These are phyloP conservation scores for Ailanthus altissimus DNA, from an alignment of 345 rosid species.

Conservation along the genomic window DNA sequence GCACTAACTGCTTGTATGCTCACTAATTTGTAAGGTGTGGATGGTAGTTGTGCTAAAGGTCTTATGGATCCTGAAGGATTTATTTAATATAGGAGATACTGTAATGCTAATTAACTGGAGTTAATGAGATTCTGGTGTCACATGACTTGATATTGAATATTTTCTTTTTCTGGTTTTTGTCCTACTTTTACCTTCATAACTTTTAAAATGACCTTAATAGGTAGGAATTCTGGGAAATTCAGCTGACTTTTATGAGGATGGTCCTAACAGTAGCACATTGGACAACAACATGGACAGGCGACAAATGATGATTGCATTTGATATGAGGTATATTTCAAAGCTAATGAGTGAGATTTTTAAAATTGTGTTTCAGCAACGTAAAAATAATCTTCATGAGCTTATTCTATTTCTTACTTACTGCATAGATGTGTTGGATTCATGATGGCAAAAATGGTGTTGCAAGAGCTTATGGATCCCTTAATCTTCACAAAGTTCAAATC, in stretches of 20 bases:
- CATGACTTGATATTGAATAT: not conserved
- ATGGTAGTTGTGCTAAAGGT: not conserved
- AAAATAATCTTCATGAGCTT: slow-evolving; percentile 20
- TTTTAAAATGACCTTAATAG: slow-evolving; percentile 35
- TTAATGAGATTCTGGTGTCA: not conserved
- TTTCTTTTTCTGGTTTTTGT: not conserved
- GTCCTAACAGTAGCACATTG: slow-evolving; percentile 40
- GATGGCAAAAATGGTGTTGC: slow-evolving; percentile 98
- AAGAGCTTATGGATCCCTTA: slow-evolving; percentile 86
- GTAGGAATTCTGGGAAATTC: slow-evolving; percentile 96
- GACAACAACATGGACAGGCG: slow-evolving; percentile 65
- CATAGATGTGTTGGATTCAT: slow-evolving; percentile 90
- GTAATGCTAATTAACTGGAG: not conserved
- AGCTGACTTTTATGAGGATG: slow-evolving; percentile 77
- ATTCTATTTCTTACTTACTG: slow-evolving; percentile 25
- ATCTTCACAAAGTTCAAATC: slow-evolving; percentile 74
- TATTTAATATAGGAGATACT: slow-evolving; percentile 5
- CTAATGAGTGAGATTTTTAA: not conserved
- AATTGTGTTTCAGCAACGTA: slow-evolving; percentile 2
- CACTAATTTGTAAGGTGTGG: not conserved
- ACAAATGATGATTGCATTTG: slow-evolving; percentile 98
- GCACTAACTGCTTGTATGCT: not conserved
- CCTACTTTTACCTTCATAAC: slow-evolving; percentile 4
- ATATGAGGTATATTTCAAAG: slow-evolving; percentile 65
- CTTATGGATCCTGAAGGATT: not conserved